These are phyloP conservation scores for Veloboletus limbatus DNA, from an alignment of 1,284 basidiomycete genomes.

Conservation along the genomic window DNA sequence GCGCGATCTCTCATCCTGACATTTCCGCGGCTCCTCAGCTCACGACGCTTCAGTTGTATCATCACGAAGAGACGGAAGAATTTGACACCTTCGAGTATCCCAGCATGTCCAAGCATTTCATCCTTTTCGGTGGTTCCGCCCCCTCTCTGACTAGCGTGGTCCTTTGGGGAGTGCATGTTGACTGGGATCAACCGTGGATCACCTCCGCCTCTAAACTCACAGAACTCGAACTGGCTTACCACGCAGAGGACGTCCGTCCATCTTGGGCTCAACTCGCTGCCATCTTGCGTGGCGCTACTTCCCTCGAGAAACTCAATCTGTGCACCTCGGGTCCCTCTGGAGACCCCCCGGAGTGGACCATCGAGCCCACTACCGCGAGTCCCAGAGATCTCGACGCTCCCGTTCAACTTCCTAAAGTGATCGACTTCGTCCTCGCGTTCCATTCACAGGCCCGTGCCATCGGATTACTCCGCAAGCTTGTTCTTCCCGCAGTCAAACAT, in stretches of 20 bases:
- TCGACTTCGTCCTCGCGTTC: constrained; percentile 47
- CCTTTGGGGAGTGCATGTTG: constrained; percentile 63
- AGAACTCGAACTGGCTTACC: constrained; percentile 57
- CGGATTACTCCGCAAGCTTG: constrained; percentile 47
- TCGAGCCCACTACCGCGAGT: constrained; percentile 12
- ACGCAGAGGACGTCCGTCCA: constrained; percentile 55
- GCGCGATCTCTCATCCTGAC: constrained; percentile 36
- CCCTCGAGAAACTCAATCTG: constrained; percentile 48
- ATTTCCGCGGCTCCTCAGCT: constrained; percentile 49
- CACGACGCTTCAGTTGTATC: constrained; percentile 48
- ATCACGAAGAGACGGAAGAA: constrained; percentile 41
- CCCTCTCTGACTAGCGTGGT: constrained; percentile 47
- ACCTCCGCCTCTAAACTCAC: constrained; percentile 37
- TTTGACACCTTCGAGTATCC: constrained; percentile 40
- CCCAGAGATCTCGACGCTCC: constrained; percentile 33
- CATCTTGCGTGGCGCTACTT: constrained; percentile 48
- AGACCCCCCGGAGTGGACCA: constrained; percentile 37
- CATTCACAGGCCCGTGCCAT: constrained; percentile 42
- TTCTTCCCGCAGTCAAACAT: constrained; percentile 44
- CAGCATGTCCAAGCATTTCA: constrained; percentile 37
- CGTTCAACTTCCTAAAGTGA: constrained; percentile 47
- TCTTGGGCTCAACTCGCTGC: constrained; percentile 46
- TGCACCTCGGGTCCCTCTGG: constrained; percentile 51
- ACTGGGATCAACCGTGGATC: constrained; percentile 51
- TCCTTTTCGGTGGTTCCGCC: constrained; percentile 53